Base-by-base conservation (phyloP, 345 rosid species). In the Camelina sativa region DNA sequence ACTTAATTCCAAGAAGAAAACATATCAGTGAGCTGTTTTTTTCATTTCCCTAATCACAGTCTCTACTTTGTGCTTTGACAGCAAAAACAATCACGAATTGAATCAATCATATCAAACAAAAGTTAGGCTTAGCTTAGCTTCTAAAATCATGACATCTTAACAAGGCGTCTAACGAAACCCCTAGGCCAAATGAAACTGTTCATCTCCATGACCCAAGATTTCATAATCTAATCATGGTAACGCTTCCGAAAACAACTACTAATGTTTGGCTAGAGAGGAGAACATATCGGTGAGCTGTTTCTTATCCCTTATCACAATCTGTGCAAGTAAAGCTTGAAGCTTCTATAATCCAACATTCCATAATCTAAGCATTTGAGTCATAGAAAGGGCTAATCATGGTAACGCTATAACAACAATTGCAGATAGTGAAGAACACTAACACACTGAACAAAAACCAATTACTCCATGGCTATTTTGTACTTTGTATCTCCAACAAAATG, bases 381-480 rank as follows among this genome's bases (percentile, higher is more conserved):
- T 28, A 8, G 4, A 17, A 32, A 55, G 3, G 7, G 44, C 10
- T 57, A 38, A 30, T 56, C 22, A 53, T 5, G 50, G 23, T 53
- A 37, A 46, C 28, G 41, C 32, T 56, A 37, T 38, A 10, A 38
- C 43, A 8, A 69, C 44, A 3, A 22, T 37, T 40, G 52, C 15
- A 44, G 41, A 25, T 28, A 23, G 11, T 50, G 38, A 50, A 12
- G 12, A 37, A 61, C 44, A 38, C 41, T 17, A 61, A 11, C 8
- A 7, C 30, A 69, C 43, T 58, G 32, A 69, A 56, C 55, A 3
- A 43, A 68, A 56, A 28, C 15, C 19, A 37, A 67, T 15, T 8
- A 56, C 35, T 32, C 35, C 5, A 46, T 44, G 34, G 23, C 8
- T 6, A 37, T 17, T 17, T 17, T 37, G 40, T 37, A 37, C 40